Evolutionary conservation across 352 stramenopile genomes (phyloP), one percentile per base, ranked within the genome.

Genomic region (Phytophthora crassamura): DNA sequence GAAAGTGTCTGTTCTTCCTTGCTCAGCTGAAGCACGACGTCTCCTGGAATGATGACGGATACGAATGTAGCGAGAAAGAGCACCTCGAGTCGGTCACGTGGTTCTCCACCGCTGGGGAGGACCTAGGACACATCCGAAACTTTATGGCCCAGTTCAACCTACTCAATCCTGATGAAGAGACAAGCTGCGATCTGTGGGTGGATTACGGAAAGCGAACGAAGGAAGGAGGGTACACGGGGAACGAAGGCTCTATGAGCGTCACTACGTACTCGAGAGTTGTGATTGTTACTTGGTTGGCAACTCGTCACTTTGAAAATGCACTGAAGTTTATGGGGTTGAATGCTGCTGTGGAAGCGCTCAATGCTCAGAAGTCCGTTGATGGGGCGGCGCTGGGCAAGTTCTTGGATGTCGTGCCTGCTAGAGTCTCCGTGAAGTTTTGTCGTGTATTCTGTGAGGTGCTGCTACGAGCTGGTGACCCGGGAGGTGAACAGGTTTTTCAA

Each of bases 261-360:
- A 72, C 64, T 14, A 63, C 33, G 36, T 72, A 64, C 39, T 57
- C 43, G 33, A 51, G 53, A 28, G 67, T 57, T 28, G 64, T 41
- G 11, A 33, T 72, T 12, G 38, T 68, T 4, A 46, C 58, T 20
- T 72, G 64, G 58, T 41, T 59, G 20, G 39, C 38, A 3, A 35
- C 8, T 4, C 32, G 49, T 15, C 25, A 57, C n/a, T 16, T 54
- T 2, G 33, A 30, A 39, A 35, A 43, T 33, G 49, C 25, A 12
- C 25, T 32, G 25, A 52, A 60, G 9, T 49, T 56, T 20, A 60
- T 64, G 34, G n/a, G 32, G 11, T 39, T 40, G 4, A 30, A 32
- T 10, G n/a, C 40, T 48, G 51, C 33, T 10, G 30, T 39, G 12
- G 41, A 45, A 10, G 42, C 36, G 0, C 25, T 73, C 6, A 16